Evolutionary conservation across 2,329 filamentous ascomycete genomes (phyloP).

Genomic region (Colletotrichum sp.): DNA sequence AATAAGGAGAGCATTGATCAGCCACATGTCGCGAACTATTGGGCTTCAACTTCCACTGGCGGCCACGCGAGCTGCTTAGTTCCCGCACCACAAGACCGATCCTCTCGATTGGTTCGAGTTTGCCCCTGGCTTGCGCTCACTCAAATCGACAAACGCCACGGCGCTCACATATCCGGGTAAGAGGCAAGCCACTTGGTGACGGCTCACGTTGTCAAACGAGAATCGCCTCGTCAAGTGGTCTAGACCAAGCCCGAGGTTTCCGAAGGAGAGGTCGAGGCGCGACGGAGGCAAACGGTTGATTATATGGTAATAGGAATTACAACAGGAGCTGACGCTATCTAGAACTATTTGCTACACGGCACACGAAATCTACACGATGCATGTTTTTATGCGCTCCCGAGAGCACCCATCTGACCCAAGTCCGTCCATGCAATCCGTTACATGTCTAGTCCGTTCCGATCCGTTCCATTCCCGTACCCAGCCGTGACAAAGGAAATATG

Average conservation of each 20-base stretch:
- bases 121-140: no score
- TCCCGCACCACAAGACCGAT: background rate
- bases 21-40: background rate
- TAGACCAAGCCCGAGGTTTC: background rate
- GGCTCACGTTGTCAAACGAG: background rate
- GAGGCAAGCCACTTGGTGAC: background rate
- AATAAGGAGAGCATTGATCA: background rate
- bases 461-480: background rate
- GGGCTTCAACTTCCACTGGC: background rate
- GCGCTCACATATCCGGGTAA: background rate
- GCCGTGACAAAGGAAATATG: background rate
- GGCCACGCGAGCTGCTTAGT: background rate
- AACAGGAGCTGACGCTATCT: background rate
- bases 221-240: background rate
- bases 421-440: conserved; percentile 16
- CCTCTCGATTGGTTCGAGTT: background rate
- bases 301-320: background rate
- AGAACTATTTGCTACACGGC: background rate
- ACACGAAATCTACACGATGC: conserved; percentile 18
- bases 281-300: background rate
- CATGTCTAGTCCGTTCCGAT: conserved; percentile 2
- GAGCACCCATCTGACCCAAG: conserved; percentile 5
- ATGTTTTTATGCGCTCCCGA: conserved; percentile 11
- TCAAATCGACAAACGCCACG: background rate
- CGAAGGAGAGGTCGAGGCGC: background rate